Base-by-base conservation (phyloP, 1,284 basidiomycete species). In the Austroboletus rostrupii region DNA sequence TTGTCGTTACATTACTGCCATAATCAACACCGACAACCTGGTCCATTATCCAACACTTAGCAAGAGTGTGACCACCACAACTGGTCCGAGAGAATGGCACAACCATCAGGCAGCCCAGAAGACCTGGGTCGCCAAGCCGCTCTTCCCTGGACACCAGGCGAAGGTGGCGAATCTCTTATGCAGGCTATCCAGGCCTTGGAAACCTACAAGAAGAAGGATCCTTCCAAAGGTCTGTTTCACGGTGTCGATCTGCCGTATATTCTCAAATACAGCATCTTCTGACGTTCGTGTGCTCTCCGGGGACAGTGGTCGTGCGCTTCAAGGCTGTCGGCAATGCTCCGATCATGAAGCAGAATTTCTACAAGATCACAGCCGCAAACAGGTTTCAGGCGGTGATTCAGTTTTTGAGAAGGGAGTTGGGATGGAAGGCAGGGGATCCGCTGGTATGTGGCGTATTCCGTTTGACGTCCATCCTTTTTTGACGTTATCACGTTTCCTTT, bases 261-360 rank as follows among this genome's bases (percentile, higher is more conserved):
- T 23, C 21, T 23, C 21, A 26, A 26, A 26, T 3, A 26, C 8
- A 26, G 23, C 5, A 26, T 26, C 23, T 26, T 26, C 23, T 26
- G 23, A 26, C 23, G 8, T 26, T 26, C 23, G 23, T 26, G 23
- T 26, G 5, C 8, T 26, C 23, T 26, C 5, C 19, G 35, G 35
- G 12, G 35, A 32, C 66, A 97, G 95, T 98, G 48, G 89, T 98
- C 50, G 93, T 99, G 10, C 85, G 93, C 36, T 99, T 98, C 83
- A 97, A 97, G 67, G 94, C 95, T 1, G 92, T 97, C n/a, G 96
- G 96, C 39, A 95, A 95, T 58, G 95, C 95, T 0, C 96, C 96
- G 1, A 95, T 98, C 61, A 97, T 98, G 94, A 96, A 90, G 73
- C 90, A 96, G 73, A 97, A 97, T 72, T 90, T 96, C 66, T 97